Percentiles rank a stretch among this genome's conserved stretches.
Evolutionary conservation across 768 basidiomycete genomes (phyloP).

Genomic region (Postia placenta): DNA sequence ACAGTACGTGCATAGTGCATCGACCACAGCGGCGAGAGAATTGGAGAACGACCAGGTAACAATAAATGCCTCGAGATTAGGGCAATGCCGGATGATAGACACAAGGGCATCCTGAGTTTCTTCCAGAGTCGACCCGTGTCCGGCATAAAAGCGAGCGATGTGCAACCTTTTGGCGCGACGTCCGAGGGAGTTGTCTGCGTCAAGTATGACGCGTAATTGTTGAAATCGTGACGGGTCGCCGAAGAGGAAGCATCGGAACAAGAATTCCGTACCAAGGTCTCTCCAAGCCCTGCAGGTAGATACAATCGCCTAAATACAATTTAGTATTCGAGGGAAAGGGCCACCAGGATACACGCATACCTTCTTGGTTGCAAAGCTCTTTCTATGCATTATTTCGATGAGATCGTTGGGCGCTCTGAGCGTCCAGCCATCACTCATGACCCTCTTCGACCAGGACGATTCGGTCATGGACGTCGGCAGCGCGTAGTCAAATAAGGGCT

Average conservation of each 20-base stretch:
- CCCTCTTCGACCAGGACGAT: slow-evolving; percentile 61
- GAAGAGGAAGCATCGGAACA: slow-evolving; percentile 68
- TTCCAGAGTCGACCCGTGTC: slow-evolving; percentile 35
- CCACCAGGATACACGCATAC: slow-evolving; percentile 33
- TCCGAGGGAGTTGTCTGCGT: slow-evolving; percentile 47
- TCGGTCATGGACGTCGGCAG: slow-evolving; percentile 58
- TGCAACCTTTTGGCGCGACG: slow-evolving; percentile 77
- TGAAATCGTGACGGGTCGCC: slow-evolving; percentile 51
- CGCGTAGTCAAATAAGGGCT: slow-evolving; percentile 55
- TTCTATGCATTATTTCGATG: slow-evolving; percentile 48
- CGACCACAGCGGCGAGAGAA: slow-evolving; percentile 58
- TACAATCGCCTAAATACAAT: slow-evolving; percentile 49
- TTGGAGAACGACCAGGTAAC: slow-evolving; percentile 57
- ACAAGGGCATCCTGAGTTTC: slow-evolving; percentile 50
- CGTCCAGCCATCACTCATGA: slow-evolving; percentile 43
- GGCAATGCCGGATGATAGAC: slow-evolving; percentile 56
- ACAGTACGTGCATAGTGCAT: slow-evolving; percentile 51
- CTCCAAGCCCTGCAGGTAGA: slow-evolving; percentile 63
- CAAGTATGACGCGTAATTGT: slow-evolving; percentile 44
- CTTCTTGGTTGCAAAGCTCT: slow-evolving; percentile 63
- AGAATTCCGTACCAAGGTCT: slow-evolving; percentile 52
- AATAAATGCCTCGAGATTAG: slow-evolving; percentile 70
- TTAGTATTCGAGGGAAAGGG: background rate
- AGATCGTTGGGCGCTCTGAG: slow-evolving; percentile 57
- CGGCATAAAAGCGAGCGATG: slow-evolving; percentile 44